Evolutionary conservation across 495 filamentous ascomycete genomes (phyloP).

Genomic region (Cladorrhinum samala): DNA sequence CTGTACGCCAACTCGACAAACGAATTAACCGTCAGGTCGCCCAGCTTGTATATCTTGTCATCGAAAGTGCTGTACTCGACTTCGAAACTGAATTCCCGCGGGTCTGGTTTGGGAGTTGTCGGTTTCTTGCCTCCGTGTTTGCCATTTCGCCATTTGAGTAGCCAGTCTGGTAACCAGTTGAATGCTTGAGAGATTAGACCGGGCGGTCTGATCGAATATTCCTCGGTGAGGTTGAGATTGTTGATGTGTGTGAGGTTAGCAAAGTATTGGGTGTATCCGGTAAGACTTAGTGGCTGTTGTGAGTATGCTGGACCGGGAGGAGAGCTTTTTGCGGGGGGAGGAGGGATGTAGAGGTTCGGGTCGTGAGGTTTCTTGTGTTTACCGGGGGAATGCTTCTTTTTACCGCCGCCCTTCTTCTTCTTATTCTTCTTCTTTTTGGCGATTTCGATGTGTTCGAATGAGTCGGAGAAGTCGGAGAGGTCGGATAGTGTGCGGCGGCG

Average conservation of each 20-base stretch:
- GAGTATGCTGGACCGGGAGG: slow-evolving; percentile 90
- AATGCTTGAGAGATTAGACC: too few relatives aligned
- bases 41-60: slow-evolving; percentile 67
- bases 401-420: slow-evolving; percentile 50
- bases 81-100: slow-evolving; percentile 65
- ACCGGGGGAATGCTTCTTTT: slow-evolving; percentile 48
- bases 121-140: slow-evolving; percentile 53
- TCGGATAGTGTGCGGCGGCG: slow-evolving; percentile 1
- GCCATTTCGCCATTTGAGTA: slow-evolving; percentile 45
- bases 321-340: slow-evolving; percentile 62
- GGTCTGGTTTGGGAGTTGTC: slow-evolving; percentile 41
- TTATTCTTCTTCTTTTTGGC: slow-evolving; percentile 24
- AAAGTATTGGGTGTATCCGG: slow-evolving; percentile 83
- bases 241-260: slow-evolving; percentile 90
- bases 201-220: too few relatives aligned
- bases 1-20: slow-evolving; percentile 70
- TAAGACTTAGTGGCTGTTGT: slow-evolving; percentile 68
- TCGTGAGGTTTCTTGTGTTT: slow-evolving; percentile 51
- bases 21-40: slow-evolving; percentile 80
- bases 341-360: slow-evolving; percentile 59
- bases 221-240: slow-evolving; percentile 34
- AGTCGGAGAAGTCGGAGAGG: not conserved
- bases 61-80: slow-evolving; percentile 79
- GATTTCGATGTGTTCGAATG: not conserved
- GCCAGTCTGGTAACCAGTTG: slow-evolving; percentile 19